Evolutionary conservation across 164 flowering plant genomes (phyloP), one percentile per base, ranked within the genome.

Genomic region (grape (Vitis vinifera)): DNA sequence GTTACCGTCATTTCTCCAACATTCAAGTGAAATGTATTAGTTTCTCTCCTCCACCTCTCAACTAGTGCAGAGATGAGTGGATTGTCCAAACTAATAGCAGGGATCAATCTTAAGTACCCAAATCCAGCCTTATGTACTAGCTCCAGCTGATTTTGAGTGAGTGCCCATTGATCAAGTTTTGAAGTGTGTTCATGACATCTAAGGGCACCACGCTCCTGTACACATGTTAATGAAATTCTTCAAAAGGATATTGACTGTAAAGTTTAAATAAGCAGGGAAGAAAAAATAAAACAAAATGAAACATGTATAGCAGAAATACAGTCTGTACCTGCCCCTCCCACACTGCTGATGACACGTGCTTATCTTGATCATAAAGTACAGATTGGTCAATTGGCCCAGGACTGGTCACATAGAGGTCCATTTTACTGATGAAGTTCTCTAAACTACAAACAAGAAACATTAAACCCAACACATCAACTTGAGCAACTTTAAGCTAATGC

Each of bases 171-270:
- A 64, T 83, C 88, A 50, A 89, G 84, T 83, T 89, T 89, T 37
- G 91, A 89, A 55, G 93, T 89, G 77, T 87, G 93, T 51, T 89
- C 93, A 69, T 89, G 93, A 71, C 93, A 89, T 72, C 93, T 82
- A 37, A 89, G 86, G 51, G 93, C 91, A 50, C 91, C 91, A 55
- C 93, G 87, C 69, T 89, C 91, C 93, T 87, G 80, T 37, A 37
- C 44, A 37, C 44, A 37, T 37, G 44, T 27, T 16, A 61, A 50
- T 56, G 65, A 14, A 9, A 19, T 50, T 37, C 12, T 7, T 23
- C 13, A 51, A 56, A 63, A 10, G 13, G 44, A 37, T 6, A 37
- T 37, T 6, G 6, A 3, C 44, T 23, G 27, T 23, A 23, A 37
- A 37, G 44, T 37, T 37, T 37, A 37, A 37, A 37, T 37, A 6